These are phyloP conservation scores for Epichloe baconii DNA, from an alignment of 2,329 filamentous ascomycete genomes.

Conservation along the genomic window DNA sequence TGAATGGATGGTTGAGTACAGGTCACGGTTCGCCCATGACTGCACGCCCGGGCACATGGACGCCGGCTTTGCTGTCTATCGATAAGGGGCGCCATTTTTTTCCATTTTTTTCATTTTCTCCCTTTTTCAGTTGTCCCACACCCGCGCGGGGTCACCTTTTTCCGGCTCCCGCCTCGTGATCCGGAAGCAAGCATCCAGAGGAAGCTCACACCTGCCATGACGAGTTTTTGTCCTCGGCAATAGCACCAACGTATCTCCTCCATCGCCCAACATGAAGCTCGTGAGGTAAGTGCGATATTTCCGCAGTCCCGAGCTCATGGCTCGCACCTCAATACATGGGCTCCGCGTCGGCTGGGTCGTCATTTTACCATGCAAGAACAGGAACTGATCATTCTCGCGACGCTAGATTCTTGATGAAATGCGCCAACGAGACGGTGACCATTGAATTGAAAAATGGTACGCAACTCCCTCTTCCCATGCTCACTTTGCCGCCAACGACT, in stretches of 20 bases:
- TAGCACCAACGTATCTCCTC: background rate
- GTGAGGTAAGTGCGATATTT: conserved; percentile 56
- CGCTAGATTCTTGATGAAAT: conserved; percentile 94
- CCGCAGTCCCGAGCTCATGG: background rate
- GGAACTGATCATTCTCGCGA: conserved; percentile 1
- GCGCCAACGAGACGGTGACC: conserved; percentile 94
- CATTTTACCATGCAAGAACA: conserved; percentile 8
- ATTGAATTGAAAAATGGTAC: conserved; percentile 97
- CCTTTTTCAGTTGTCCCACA: background rate
- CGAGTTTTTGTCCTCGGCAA: background rate
- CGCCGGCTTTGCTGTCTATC: background rate
- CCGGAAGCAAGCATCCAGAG: no score
- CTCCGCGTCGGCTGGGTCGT: background rate
- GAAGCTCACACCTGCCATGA: background rate
- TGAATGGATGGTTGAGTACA: background rate
- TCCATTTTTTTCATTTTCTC: background rate
- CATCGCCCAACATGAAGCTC: conserved; percentile 72
- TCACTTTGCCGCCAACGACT: background rate
- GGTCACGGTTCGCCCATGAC: background rate
- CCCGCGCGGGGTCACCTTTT: background rate
- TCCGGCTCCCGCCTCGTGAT: background rate
- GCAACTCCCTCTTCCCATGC: conserved; percentile 4
- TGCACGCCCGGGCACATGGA: background rate
- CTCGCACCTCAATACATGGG: background rate
- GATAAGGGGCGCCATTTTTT: background rate